phyloP scores from a whole-genome alignment of 352 stramenopile genomes.

The Thalassiosira hispida region DNA sequence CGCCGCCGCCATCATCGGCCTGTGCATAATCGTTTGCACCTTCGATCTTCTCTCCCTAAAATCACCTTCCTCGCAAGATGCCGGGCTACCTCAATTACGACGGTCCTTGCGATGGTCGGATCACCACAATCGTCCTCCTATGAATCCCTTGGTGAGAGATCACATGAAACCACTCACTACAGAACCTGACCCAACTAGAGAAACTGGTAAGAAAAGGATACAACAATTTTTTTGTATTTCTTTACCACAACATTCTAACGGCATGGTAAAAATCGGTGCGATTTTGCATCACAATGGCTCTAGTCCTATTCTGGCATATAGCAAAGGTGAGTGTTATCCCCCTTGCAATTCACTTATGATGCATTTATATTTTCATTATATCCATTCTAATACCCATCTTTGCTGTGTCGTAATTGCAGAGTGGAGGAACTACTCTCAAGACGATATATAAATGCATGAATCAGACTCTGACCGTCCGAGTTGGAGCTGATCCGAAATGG shows the following conservation, averaged over 20 bases:
- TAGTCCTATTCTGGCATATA: conserved; percentile 17
- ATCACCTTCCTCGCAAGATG: too few relatives aligned
- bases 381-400: background rate
- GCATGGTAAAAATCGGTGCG: conserved; percentile 1
- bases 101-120: background rate
- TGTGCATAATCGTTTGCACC: background rate
- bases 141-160: background rate
- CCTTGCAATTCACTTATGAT: background rate
- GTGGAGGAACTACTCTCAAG: conserved; percentile 27
- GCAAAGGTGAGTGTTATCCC: conserved; percentile 14
- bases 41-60: background rate
- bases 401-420: background rate
- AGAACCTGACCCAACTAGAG: background rate
- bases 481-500: conserved; percentile 9
- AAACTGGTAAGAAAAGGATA: conserved; percentile 11
- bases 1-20: background rate
- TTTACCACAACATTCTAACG: background rate
- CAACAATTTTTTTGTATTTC: background rate
- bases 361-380: background rate
- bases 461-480: conserved; percentile 18
- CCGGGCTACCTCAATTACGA: background rate
- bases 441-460: conserved; percentile 22
- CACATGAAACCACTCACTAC: conserved; percentile 2
- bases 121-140: background rate
- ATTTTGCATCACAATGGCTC: background rate